These are phyloP conservation scores for Cercospora janseana DNA, from an alignment of 2,329 filamentous ascomycete species.

Conservation along the genomic window DNA sequence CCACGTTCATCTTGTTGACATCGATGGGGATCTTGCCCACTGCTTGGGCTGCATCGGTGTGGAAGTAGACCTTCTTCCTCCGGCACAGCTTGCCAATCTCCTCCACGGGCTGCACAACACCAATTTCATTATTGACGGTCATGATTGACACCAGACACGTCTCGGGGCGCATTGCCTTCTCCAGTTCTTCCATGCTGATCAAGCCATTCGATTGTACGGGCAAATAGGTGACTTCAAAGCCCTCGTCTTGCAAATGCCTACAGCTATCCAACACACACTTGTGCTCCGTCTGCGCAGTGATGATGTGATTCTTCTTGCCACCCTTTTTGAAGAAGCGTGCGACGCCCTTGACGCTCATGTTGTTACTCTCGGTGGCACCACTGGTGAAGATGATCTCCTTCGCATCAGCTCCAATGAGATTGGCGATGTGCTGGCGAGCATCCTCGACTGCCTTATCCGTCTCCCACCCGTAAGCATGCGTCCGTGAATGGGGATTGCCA, in stretches of 20 bases:
- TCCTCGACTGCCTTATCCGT: conserved; percentile 90
- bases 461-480: conserved; percentile 98
- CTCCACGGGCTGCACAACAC: conserved; percentile 93
- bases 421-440: conserved; percentile 77
- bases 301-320: conserved; percentile 97
- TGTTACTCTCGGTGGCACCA: conserved; percentile 97
- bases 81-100: conserved; percentile 92
- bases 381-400: conserved; percentile 99
- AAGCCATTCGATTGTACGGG: conserved; percentile 86
- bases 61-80: conserved; percentile 93
- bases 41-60: conserved; percentile 92
- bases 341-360: conserved; percentile 99
- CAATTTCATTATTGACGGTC: conserved; percentile 99
- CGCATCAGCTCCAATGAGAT: conserved; percentile 85
- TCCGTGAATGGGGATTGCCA: conserved; percentile 95
- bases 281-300: conserved; percentile 96
- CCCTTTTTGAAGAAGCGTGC: conserved; percentile 89
- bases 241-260: conserved; percentile 92
- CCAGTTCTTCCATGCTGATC: conserved; percentile 76
- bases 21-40: conserved; percentile 98
- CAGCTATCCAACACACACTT: conserved; percentile 98
- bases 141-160: conserved; percentile 94
- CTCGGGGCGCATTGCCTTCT: conserved; percentile 85
- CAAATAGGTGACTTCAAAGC: conserved; percentile 94
- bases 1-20: conserved; percentile 96